phyloP scores from a whole-genome alignment of 768 basidiomycete species.

The Rhizopogon salebrosus region DNA sequence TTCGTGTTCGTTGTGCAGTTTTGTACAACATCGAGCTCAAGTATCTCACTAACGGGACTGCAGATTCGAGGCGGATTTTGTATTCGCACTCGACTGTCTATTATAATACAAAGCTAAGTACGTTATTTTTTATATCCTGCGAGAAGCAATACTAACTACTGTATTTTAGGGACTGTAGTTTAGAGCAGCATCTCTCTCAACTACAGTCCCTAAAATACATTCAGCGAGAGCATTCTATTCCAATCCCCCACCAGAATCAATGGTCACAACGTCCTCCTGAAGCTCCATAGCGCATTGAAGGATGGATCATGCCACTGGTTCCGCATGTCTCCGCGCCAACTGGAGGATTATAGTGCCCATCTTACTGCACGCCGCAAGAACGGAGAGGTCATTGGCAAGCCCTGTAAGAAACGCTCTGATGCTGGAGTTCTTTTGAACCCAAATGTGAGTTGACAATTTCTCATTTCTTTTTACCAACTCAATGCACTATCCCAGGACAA shows the following conservation, averaged over 20 bases:
- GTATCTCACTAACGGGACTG: too few relatives aligned
- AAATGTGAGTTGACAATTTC: too few relatives aligned
- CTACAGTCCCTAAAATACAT: too few relatives aligned
- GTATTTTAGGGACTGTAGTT: not conserved
- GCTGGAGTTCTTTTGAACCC: too few relatives aligned
- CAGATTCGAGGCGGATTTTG: too few relatives aligned
- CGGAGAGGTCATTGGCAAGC: conserved; percentile 1
- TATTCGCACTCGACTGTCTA: not conserved
- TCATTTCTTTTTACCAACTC: too few relatives aligned
- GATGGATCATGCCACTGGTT: conserved; percentile 2
- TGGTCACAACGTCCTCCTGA: not conserved
- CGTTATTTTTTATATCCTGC: not conserved
- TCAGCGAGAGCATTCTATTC: not conserved
- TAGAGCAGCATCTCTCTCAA: too few relatives aligned
- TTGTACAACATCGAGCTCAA: too few relatives aligned
- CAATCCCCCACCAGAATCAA: conserved; percentile 1
- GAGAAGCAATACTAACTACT: not conserved
- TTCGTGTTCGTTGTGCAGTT: too few relatives aligned
- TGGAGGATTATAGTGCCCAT: not conserved
- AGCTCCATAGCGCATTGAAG: not conserved
- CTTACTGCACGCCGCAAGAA: not conserved
- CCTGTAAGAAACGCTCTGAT: not conserved
- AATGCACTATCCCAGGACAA: too few relatives aligned
- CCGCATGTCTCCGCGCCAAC: not conserved
- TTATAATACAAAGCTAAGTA: not conserved